Evolutionary conservation across 352 stramenopile genomes (phyloP), one percentile per base, ranked within the genome.

Genomic region (Elongisporangium prolatum): DNA sequence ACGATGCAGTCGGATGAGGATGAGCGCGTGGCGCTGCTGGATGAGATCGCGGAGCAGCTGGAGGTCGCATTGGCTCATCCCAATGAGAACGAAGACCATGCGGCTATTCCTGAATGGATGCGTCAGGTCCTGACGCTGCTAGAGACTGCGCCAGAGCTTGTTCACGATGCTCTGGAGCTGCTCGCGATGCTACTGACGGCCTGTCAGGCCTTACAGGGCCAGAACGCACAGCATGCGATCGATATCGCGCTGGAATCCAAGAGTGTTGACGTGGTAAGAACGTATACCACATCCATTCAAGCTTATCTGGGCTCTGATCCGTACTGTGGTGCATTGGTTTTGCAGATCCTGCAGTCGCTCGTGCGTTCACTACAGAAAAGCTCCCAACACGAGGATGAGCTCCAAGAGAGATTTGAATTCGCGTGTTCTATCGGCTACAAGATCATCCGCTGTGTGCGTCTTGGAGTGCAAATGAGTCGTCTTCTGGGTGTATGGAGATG

Each of bases 11-110:
- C 18, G 1, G 48, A 52, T 52, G 48, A 52, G 8, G 48, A 52
- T 52, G 48, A 25, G 18, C 20, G 21, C 48, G 48, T 25, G 16
- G 48, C 21, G 48, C 8, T 52, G 18, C 18, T 52, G 48, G 48
- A 52, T 25, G 21, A 52, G 48, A 52, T 52, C 48, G 48, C 21
- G 48, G 48, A 52, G 18, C 20, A 52, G 48, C 48, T 52, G 20
- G 20, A 25, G 20, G 48, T 4, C 48, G 13, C 21, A 7, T 13
- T 52, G 21, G 21, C 48, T 14, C 18, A 25, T 25, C 18, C 18
- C 20, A 13, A 21, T 52, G 48, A 52, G 34, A 44, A 44, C 1
- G 34, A 44, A 44, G 34, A 4, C 34, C 34, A 44, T 44, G 34
- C 34, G 10, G 34, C 34, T 7, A 4, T 44, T 44, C 34, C 34